Evolutionary conservation across 345 rosid genomes (phyloP), one percentile per base, ranked within the genome.

Genomic region (Conringia planisiliqua): DNA sequence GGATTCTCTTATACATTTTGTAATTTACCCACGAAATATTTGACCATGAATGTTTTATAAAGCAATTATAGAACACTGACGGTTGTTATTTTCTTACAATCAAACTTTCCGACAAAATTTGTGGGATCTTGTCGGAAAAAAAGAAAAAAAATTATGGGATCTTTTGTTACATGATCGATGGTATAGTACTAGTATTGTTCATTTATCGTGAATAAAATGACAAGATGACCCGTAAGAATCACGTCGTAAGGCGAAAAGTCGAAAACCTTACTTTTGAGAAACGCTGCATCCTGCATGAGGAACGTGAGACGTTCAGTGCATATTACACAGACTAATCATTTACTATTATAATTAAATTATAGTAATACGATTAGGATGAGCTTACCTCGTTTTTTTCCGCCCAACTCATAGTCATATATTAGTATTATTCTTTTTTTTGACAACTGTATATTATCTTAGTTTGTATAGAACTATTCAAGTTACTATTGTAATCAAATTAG

Each of bases 211-310:
- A 52, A 52, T 52, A 52, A 52, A 52, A 52, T 24, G 17, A 16
- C 5, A 24, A 26, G 33, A 13, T 52, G 12, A 6, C 17, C 17
- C 24, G 35, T 52, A 52, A 27, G 8, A 50, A n/a, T 27, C 60
- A 14, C 5, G 20, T 52, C 58, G 16, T 52, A 51, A 11, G 27
- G 27, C 1, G 33, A 13, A 24, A 55, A 55, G n/a, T n/a, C n/a
- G n/a, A n/a, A 22, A 1, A 9, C 11, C 6, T 29, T 54, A 27
- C 60, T 13, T 54, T 27, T 24, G 2, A 6, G 10, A 13, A 54
- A 54, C 35, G 59, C 59, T 32, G 59, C 60, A n/a, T 55, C 38
- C 59, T 32, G 59, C 60, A n/a, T 55, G 60, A n/a, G 29, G 38
- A 55, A 55, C 20, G 10, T 29, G 60, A 29, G 20, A 18, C 61